phyloP scores from a whole-genome alignment of 257 asterid genomes.

The Solanum corneliomulleri region DNA sequence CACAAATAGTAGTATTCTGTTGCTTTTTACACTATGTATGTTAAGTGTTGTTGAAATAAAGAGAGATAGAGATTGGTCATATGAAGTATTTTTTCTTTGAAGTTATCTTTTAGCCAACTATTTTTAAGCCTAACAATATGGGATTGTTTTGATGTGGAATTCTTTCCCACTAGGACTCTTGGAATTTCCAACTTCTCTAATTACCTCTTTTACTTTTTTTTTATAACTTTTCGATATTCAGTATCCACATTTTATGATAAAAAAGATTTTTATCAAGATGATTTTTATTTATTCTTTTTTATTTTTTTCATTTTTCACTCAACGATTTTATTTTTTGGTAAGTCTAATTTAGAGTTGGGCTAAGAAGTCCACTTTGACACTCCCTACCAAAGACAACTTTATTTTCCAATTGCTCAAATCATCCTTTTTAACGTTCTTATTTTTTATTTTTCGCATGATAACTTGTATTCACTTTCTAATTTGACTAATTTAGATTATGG shows the following conservation, averaged over 20 bases:
- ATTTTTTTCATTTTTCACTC: background rate
- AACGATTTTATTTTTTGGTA: background rate
- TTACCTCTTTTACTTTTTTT: background rate
- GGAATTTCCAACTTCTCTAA: background rate
- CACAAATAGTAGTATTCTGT: background rate
- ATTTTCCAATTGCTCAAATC: background rate
- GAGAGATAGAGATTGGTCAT: conserved; percentile 1
- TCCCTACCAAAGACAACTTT: background rate
- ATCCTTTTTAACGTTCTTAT: background rate
- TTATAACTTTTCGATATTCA: background rate
- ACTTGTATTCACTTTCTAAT: background rate
- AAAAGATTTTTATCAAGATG: background rate
- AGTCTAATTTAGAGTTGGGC: no score
- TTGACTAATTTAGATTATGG: background rate
- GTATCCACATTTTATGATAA: background rate
- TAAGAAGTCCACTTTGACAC: background rate
- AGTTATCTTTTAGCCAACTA: background rate
- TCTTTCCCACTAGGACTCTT: background rate
- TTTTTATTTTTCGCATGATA: background rate
- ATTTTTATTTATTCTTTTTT: background rate
- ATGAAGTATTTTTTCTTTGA: background rate
- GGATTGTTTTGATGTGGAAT: background rate
- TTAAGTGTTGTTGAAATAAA: background rate
- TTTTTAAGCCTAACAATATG: background rate
- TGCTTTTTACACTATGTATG: background rate